phyloP scores from a whole-genome alignment of 768 basidiomycete species.

The Boletales sp. region DNA sequence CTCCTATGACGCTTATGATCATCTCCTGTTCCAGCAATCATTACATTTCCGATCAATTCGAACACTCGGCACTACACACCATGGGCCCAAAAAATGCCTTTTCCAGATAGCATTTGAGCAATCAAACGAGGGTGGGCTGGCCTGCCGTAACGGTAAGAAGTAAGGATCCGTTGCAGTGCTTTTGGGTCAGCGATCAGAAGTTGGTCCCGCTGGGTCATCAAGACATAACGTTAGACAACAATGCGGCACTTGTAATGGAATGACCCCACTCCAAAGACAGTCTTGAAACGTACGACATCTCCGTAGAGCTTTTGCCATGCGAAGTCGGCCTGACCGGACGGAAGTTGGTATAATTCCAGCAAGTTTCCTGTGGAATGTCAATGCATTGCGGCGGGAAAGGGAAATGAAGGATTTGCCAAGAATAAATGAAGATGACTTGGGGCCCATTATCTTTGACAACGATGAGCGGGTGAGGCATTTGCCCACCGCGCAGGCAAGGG shows the following conservation, averaged over 20 bases:
- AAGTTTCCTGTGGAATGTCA: conserved; percentile 25
- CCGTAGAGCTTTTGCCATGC: conserved; percentile 31
- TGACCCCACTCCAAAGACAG: conserved; percentile 23
- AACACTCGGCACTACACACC: conserved; percentile 22
- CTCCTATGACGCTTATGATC: conserved; percentile 53
- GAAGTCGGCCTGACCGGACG: conserved; percentile 25
- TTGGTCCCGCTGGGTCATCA: conserved; percentile 35
- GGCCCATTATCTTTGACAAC: conserved; percentile 17
- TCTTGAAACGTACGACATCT: conserved; percentile 26
- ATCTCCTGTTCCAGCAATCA: conserved; percentile 24
- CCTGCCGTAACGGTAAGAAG: conserved; percentile 43
- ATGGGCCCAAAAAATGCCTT: conserved; percentile 38
- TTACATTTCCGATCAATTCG: conserved; percentile 9
- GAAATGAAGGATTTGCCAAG: conserved; percentile 7
- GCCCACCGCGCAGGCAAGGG: conserved; percentile 1
- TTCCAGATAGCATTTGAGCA: conserved; percentile 23
- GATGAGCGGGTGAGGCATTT: neutral
- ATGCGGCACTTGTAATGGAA: neutral
- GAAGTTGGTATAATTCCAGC: conserved; percentile 24
- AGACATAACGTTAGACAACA: conserved; percentile 5
- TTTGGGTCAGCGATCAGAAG: conserved; percentile 48
- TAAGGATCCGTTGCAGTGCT: conserved; percentile 37
- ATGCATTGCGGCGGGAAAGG: conserved; percentile 16
- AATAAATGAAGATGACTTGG: conserved; percentile 21
- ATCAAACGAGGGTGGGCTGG: conserved; percentile 20